phyloP scores from a whole-genome alignment of 2,329 filamentous ascomycete species.

The Bretziella fagacearum region DNA sequence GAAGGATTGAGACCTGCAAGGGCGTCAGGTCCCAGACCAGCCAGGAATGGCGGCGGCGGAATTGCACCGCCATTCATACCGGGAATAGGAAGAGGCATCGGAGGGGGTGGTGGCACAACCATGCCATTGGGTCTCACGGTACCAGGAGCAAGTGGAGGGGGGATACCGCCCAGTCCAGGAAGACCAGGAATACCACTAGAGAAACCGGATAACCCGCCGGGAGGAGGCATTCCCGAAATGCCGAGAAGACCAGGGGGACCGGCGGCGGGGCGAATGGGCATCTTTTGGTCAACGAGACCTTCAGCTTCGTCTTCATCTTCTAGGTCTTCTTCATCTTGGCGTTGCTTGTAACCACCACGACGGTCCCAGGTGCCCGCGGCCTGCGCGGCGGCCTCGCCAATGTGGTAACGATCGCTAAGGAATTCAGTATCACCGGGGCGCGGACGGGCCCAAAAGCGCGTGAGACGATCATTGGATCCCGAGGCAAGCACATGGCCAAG shows the following conservation, averaged over 20 bases:
- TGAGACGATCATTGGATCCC: slow-evolving; percentile 90
- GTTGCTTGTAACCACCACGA: slow-evolving; percentile 57
- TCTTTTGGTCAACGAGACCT: slow-evolving; percentile 79
- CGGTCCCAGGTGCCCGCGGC: slow-evolving; percentile 89
- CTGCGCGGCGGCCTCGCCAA: slow-evolving; percentile 80
- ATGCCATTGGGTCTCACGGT: slow-evolving; percentile 2
- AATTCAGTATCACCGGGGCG: slow-evolving; percentile 75
- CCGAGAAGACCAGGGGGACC: slow-evolving; percentile 32
- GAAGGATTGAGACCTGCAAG: slow-evolving; percentile 39
- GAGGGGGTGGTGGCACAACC: slow-evolving; percentile 19
- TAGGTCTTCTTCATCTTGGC: slow-evolving; percentile 83
- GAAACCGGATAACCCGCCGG: slow-evolving; percentile 23
- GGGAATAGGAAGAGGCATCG: slow-evolving; percentile 20
- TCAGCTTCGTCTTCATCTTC: slow-evolving; percentile 88
- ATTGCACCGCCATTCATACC: slow-evolving; percentile 33
- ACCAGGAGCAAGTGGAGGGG: background rate
- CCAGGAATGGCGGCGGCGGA: slow-evolving; percentile 36
- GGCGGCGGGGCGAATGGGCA: slow-evolving; percentile 39
- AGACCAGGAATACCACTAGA: slow-evolving; percentile 32
- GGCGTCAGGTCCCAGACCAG: slow-evolving; percentile 30
- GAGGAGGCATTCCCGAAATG: slow-evolving; percentile 24
- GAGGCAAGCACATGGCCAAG: slow-evolving; percentile 89
- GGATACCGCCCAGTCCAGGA: background rate
- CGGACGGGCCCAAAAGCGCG: slow-evolving; percentile 87
- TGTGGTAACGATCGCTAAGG: slow-evolving; percentile 83